These are phyloP conservation scores for Tetracladium setigerum DNA, from an alignment of 495 filamentous ascomycete genomes.

Conservation along the genomic window DNA sequence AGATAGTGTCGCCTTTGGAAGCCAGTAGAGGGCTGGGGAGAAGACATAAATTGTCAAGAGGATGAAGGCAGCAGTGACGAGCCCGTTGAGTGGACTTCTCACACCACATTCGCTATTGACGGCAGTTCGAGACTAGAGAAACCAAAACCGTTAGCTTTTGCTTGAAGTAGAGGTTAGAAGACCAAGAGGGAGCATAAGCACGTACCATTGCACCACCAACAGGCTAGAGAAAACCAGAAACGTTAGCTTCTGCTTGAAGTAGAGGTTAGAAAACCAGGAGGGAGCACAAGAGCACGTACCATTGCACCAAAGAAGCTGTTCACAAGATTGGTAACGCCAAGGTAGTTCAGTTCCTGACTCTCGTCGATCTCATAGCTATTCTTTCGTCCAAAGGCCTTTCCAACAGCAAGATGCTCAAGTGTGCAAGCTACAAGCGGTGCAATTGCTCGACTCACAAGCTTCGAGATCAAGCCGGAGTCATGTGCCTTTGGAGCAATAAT, in stretches of 20 bases:
- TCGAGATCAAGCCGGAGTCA: constrained; percentile 24
- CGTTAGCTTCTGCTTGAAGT: too few species aligned
- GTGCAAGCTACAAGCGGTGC: constrained; percentile 37
- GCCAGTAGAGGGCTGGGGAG: constrained; percentile 40
- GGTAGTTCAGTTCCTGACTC: constrained; percentile 40
- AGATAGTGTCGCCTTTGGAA: constrained; percentile 39
- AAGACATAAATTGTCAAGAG: constrained; percentile 41
- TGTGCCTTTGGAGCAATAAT: constrained; percentile 33
- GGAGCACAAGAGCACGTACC: constrained; percentile 7
- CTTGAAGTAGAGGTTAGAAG: too few species aligned
- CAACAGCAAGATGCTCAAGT: constrained; percentile 43
- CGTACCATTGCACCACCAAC: constrained; percentile 35
- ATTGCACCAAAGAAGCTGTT: constrained; percentile 42
- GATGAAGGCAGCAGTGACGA: constrained; percentile 38
- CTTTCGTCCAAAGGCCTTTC: constrained; percentile 35
- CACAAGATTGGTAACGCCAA: constrained; percentile 39
- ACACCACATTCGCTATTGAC: constrained; percentile 31
- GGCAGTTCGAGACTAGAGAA: constrained; percentile 31
- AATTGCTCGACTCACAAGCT: constrained; percentile 31
- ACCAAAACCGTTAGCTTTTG: too few species aligned
- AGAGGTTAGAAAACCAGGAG: too few species aligned
- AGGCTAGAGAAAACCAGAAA: constrained; percentile 7
- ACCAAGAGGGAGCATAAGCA: too few species aligned
- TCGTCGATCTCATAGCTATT: constrained; percentile 41
- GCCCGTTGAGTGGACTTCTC: constrained; percentile 35